Evolutionary conservation across 768 basidiomycete genomes (phyloP), one percentile per base, ranked within the genome.

Genomic region (Boletellus emodensis): DNA sequence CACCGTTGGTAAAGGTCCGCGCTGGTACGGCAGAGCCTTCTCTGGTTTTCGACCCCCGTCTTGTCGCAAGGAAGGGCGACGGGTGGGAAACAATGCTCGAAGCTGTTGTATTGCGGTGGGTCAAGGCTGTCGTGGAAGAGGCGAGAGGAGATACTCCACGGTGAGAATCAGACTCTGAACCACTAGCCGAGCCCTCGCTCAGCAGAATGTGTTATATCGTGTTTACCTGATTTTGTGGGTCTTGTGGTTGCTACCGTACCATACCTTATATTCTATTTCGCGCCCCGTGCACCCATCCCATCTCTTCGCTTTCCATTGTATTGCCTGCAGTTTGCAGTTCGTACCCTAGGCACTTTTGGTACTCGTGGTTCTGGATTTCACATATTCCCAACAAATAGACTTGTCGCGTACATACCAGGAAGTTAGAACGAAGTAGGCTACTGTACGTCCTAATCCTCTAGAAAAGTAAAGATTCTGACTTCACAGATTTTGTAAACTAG

Each of bases 61-160:
- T 82, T 3, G 80, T 94, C 3, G 92, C 90, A 26, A 74, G 81
- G 51, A 81, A 75, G 49, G 90, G 87, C 11, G 75, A 78, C 0
- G 90, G 87, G 0, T 95, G 92, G 92, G 84, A 90, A 49, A 71
- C 72, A 22, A 90, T 92, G 86, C 73, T 95, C 6, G 82, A 87
- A 63, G 59, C 59, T 18, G 75, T 81, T 0, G 68, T 92, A 11
- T 41, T 79, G 37, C 70, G 74, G 33, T 94, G 92, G 92, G 74
- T 84, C 48, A 72, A 74, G 20, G 81, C 76, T 26, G 83, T 84
- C 7, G 78, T 90, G 4, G 78, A 81, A 34, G 92, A 95, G 70
- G 70, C 66, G 69, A 80, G 80, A 66, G 70, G 64, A 41, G 76
- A 67, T 48, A 54, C 36, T 40, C 52, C 12, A 43, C 60, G 57